Base-by-base conservation (phyloP, 2,329 filamentous ascomycete species). In the Diplodia scrobiculata region DNA sequence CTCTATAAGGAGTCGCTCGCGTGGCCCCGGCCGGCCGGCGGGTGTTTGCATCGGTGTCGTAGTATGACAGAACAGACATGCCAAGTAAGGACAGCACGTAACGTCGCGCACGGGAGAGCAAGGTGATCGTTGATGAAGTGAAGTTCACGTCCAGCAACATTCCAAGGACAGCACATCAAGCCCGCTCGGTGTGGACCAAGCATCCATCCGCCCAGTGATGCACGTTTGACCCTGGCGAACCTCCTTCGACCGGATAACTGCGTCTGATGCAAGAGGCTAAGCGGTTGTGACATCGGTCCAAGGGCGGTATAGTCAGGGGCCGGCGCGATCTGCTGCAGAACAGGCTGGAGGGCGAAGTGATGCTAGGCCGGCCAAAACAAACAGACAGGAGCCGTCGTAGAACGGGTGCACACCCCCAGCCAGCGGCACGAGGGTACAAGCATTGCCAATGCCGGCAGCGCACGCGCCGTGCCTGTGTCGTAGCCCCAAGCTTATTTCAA, bases 401-500 rank as follows among this genome's bases (percentile, higher is more conserved):
- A 25, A 14, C 36, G 54, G 25, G 54, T 58, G 54, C 11, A 45
- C 53, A 45, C 38, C 55, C 21, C n/a, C 25, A 47, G 55, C 29
- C 19, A 58, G 27, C 54, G 55, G 38, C 38, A 41, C 55, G 25
- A 32, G 55, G 13, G 38, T 41, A 60, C 55, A 60, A 60, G 55
- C 55, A 60, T 27, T 17, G 55, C 45, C 55, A 47, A 60, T 41
- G 13, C 54, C 21, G 36, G 54, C 54, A 58, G 34, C 54, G 14
- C 54, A 38, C 54, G 54, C 34, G 54, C 55, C 55, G 55, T 60
- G 55, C 55, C 55, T 60, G 10, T 60, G 38, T 38, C 38, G 17
- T 34, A 41, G 38, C 55, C 29, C 38, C 55, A 60, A 48, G 55
- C 55, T 60, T 60, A 60, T 60, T 47, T 60, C 38, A 27, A 60